Evolutionary conservation across 768 basidiomycete genomes (phyloP), one percentile per base, ranked within the genome.

Genomic region (Leucosporidium creatinivorum): DNA sequence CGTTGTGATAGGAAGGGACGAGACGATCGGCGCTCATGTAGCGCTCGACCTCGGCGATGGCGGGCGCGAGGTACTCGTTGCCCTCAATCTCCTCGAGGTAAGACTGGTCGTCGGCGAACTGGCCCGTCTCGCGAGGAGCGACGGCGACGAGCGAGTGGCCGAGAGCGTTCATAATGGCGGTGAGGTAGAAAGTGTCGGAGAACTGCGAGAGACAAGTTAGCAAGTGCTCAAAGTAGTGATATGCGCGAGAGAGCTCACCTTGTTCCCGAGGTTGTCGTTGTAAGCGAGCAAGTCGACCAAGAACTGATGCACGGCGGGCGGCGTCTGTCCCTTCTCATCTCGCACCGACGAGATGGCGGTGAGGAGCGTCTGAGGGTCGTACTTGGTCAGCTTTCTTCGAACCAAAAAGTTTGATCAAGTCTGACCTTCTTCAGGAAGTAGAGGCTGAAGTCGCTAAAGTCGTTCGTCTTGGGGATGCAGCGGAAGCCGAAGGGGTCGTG

Each of bases 1-100:
- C 85, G 76, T 99, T 99, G 73, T 94, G 92, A 58, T 87, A 86
- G 1, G 93, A 94, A 13, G 96, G 92, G 65, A 97, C 93, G 21
- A 98, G 82, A 63, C 93, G 83, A 78, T 99, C 96, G 87, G 96
- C 91, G 75, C 86, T 90, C 65, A 91, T 86, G 79, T 93, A 94
- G 54, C 94, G 84, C 74, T 92, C 89, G 39, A 97, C 85, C 76
- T 94, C 91, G 25, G 86, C 83, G 55, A 87, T 77, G 3, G 88
- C 89, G 72, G 87, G 85, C 73, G 86, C 86, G 58, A 93, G 58
- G 63, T 67, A 63, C 48, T 84, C 83, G 31, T 80, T 80, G 72
- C 89, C 89, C 30, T 62, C 69, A 18, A 61, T 33, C 62, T 71
- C 70, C 62, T 70, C 66, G 8, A 47, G 26, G 44, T 19, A 13